phyloP scores from a whole-genome alignment of 2,329 filamentous ascomycete genomes.

The Teratosphaeria zuluensis region DNA sequence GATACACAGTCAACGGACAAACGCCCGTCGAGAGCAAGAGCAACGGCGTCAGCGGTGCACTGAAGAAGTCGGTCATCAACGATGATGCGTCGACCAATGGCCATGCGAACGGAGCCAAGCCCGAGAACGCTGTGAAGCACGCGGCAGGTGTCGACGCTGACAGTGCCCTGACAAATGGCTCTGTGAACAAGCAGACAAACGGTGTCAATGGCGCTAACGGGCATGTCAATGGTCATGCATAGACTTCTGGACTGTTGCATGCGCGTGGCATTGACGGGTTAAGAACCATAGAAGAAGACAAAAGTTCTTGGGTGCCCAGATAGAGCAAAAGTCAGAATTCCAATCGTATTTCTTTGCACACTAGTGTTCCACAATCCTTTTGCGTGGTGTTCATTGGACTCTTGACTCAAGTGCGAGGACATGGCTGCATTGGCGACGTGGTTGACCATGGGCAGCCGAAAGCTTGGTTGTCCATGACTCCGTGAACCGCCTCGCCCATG shows the following conservation, averaged over 20 bases:
- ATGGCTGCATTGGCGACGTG: too few relatives aligned
- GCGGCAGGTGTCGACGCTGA: slow-evolving; percentile 21
- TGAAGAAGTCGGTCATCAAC: slow-evolving; percentile 27
- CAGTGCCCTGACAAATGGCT: slow-evolving; percentile 5
- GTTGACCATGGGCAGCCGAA: neutral
- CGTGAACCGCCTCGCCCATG: neutral
- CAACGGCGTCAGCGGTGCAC: slow-evolving; percentile 16
- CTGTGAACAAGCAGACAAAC: slow-evolving; percentile 8
- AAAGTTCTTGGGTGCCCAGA: neutral
- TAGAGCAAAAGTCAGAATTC: neutral
- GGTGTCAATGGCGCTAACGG: slow-evolving; percentile 16
- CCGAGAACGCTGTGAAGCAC: slow-evolving; percentile 17
- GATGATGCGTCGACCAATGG: slow-evolving; percentile 20
- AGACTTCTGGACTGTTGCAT: neutral
- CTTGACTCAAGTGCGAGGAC: too few relatives aligned
- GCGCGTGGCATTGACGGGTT: neutral
- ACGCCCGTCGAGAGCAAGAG: slow-evolving; percentile 24
- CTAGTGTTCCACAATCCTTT: neutral
- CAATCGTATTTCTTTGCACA: neutral
- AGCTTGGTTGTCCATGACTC: neutral
- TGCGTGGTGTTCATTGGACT: too few relatives aligned
- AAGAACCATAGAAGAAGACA: slow-evolving; percentile 4
- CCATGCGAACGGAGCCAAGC: slow-evolving; percentile 11
- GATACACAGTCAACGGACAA: slow-evolving; percentile 42
- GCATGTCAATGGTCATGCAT: slow-evolving; percentile 8